Evolutionary conservation across 257 asterid genomes (phyloP).

Genomic region (Apocynum venetum): DNA sequence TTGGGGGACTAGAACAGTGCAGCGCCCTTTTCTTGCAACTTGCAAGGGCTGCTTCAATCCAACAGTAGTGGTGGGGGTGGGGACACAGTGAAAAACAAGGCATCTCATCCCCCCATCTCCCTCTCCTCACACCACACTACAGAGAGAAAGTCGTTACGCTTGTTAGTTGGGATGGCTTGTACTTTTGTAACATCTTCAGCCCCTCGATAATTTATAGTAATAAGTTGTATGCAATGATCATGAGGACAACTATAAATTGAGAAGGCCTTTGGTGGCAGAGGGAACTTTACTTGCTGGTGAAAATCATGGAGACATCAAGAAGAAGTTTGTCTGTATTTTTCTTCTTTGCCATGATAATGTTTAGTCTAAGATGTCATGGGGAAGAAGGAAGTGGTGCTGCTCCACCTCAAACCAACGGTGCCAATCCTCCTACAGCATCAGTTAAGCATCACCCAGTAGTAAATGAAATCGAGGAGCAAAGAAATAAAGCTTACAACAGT

Average conservation of each 20-base stretch:
- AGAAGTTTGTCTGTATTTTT: slow-evolving; percentile 9
- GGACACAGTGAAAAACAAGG: slow-evolving; percentile 29
- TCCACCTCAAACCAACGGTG: slow-evolving; percentile 12
- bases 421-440: not conserved
- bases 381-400: not conserved
- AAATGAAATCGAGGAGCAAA: not conserved
- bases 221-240: not conserved
- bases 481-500: slow-evolving; percentile 9
- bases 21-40: slow-evolving; percentile 15
- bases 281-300: not conserved
- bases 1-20: not conserved
- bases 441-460: not conserved
- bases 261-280: not conserved
- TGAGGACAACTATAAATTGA: not conserved
- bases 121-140: not conserved
- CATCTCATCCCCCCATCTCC: not conserved
- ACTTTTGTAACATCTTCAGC: not conserved
- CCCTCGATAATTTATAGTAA: not conserved
- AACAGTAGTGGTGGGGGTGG: slow-evolving; percentile 7
- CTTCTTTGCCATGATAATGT: not conserved
- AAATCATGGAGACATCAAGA: slow-evolving; percentile 23
- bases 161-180: slow-evolving; percentile 3
- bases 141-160: not conserved
- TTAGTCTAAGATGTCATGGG: slow-evolving; percentile 3
- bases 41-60: slow-evolving; percentile 10